Evolutionary conservation across 768 basidiomycete genomes (phyloP).

Genomic region (Neoboletus magnificus): DNA sequence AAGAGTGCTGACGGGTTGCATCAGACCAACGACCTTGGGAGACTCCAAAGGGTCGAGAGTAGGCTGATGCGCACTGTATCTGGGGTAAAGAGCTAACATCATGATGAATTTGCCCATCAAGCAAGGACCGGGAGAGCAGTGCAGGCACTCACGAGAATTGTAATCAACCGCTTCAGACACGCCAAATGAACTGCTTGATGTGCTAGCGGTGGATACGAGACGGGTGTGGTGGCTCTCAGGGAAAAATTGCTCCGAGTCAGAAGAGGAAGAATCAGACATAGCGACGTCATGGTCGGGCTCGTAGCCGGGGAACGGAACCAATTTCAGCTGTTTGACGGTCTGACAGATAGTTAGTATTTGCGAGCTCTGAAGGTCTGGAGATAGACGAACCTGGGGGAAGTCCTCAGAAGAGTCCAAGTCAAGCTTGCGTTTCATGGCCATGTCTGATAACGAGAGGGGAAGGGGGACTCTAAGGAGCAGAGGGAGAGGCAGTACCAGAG

Average conservation of each 20-base stretch:
- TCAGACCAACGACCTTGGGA: conserved; percentile 51
- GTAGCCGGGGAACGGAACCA: conserved; percentile 70
- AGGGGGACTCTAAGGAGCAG: not conserved
- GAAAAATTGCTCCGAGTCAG: conserved; percentile 58
- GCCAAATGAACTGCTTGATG: conserved; percentile 45
- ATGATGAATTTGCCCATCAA: not conserved
- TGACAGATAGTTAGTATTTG: conserved; percentile 26
- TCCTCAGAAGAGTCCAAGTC: conserved; percentile 55
- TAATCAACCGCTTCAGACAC: conserved; percentile 46
- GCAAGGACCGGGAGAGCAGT: not conserved
- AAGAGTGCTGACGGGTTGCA: conserved; percentile 62
- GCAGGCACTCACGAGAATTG: conserved; percentile 45
- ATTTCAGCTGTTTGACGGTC: conserved; percentile 68
- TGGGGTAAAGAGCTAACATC: conserved; percentile 47
- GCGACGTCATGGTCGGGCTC: conserved; percentile 60
- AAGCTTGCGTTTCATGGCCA: conserved; percentile 78
- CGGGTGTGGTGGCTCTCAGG: conserved; percentile 55
- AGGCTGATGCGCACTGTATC: conserved; percentile 63
- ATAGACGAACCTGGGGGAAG: conserved; percentile 42
- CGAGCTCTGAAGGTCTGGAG: conserved; percentile 15
- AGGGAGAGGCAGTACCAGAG: conserved; percentile 2
- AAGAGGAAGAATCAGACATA: conserved; percentile 58
- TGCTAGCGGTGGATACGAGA: conserved; percentile 62
- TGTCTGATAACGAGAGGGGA: conserved; percentile 29
- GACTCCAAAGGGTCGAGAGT: conserved; percentile 49